Conservation (phyloP, 2,329 filamentous ascomycete genomes). For the Colletotrichum eleusines region DNA sequence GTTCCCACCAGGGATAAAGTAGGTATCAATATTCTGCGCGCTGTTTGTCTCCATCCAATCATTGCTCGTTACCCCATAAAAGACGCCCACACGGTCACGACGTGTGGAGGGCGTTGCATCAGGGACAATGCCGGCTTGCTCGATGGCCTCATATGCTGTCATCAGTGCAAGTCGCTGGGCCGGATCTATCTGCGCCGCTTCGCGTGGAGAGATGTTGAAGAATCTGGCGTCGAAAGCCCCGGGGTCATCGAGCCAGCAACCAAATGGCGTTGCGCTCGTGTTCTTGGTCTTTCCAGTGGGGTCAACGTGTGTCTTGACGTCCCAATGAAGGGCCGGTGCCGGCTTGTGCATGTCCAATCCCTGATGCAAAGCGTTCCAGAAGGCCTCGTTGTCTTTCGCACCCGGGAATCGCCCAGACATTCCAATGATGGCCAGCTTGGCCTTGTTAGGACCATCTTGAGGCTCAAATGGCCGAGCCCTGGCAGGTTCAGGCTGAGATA, state of each 20-base stretch:
- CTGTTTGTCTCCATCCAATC: constrained; percentile 84
- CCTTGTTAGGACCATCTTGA: too few species aligned
- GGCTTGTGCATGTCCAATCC: too few species aligned
- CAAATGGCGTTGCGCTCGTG: constrained; percentile 32
- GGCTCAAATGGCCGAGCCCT: too few species aligned
- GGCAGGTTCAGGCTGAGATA: too few species aligned
- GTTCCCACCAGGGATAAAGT: constrained; percentile 63
- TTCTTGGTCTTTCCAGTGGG: too few species aligned
- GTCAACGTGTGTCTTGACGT: too few species aligned
- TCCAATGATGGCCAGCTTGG: too few species aligned
- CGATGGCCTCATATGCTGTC: constrained; percentile 83
- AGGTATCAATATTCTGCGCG: constrained; percentile 71
- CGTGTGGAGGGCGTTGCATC: constrained; percentile 75
- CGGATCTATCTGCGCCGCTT: constrained; percentile 77
- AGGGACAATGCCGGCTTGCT: constrained; percentile 78
- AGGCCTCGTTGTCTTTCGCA: too few species aligned
- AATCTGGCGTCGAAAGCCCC: constrained; percentile 73
- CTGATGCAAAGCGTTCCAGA: too few species aligned
- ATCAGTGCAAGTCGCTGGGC: constrained; percentile 79
- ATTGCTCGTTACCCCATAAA: constrained; percentile 81
- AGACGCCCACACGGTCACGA: constrained; percentile 70
- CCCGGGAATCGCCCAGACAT: too few species aligned
- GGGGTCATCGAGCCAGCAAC: constrained; percentile 69
- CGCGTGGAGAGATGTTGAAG: constrained; percentile 79
- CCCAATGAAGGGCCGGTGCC: too few species aligned